Evolutionary conservation across 805 yeast genomes (phyloP), one percentile per base, ranked within the genome.

Genomic region (Yamadazyma nakazawae): DNA sequence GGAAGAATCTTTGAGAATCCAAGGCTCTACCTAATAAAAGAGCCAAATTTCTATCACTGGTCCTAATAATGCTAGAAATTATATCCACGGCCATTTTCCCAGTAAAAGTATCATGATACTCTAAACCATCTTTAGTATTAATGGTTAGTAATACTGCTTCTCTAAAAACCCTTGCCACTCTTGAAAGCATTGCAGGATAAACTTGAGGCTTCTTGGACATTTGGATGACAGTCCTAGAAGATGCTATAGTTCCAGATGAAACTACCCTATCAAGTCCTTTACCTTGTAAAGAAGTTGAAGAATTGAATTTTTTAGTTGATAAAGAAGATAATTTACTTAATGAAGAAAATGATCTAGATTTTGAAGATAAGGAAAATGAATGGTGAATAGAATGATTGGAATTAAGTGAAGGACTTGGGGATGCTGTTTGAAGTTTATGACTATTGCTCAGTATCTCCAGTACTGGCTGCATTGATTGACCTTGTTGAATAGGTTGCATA

Each of bases 1-100:
- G 96, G 66, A 94, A 90, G 47, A 89, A 80, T 62, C 88, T 88
- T 58, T 94, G 98, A 0, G 97, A 96, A 67, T 94, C 98, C 46
- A 94, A 70, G 0, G 97, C 84, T 53, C 99, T 76, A 25, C 98
- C 99, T 42, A 94, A 68, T 30, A 94, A 70, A 40, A 94, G 69
- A 0, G 98, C 98, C 57, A 94, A 68, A 56, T 90, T 91, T 49
- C 99, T 75, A 63, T 94, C 99, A 8, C 89, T 85, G 1, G 97
- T 92, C 54, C 95, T 75, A 42, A 92, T 84, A 44, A 94, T 86
- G 47, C 84, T 75, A 47, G 96, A 84, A 49, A 94, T 82, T n/a
- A 84, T 78, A 63, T 90, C 97, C 26, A 94, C 96, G 0, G 98
- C 97, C 65, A 88, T 94, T 18, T 88, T 75, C 30, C 99, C 99